These are phyloP conservation scores for Fusarium hostae DNA, from an alignment of 2,329 filamentous ascomycete genomes.

Conservation along the genomic window DNA sequence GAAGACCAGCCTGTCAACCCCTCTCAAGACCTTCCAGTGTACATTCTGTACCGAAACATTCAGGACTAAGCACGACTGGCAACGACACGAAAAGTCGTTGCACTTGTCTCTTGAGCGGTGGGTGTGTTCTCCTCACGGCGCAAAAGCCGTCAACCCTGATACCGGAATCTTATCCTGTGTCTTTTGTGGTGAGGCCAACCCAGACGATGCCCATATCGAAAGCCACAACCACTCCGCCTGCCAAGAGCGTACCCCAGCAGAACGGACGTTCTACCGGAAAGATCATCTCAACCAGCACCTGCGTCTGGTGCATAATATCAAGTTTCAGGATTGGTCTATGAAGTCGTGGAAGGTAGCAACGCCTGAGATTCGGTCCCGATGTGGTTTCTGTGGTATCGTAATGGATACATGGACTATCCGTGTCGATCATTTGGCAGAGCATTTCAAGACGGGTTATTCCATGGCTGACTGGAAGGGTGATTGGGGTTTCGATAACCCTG, in stretches of 20 bases:
- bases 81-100: constrained; percentile 75
- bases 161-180: constrained; percentile 68
- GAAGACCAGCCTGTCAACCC: constrained; percentile 51
- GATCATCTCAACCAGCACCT: constrained; percentile 75
- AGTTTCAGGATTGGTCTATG: constrained; percentile 73
- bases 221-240: constrained; percentile 71
- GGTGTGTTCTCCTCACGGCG: constrained; percentile 71
- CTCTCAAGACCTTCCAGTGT: constrained; percentile 70
- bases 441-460: constrained; percentile 73
- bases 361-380: constrained; percentile 70
- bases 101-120: constrained; percentile 73
- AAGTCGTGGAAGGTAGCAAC: constrained; percentile 70
- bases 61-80: constrained; percentile 76
- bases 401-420: constrained; percentile 71
- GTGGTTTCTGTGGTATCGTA: constrained; percentile 72
- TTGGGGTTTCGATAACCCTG: constrained; percentile 72
- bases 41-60: constrained; percentile 77
- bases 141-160: constrained; percentile 66
- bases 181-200: constrained; percentile 68
- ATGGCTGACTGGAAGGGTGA: constrained; percentile 78
- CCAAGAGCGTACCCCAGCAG: constrained; percentile 70
- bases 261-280: constrained; percentile 74
- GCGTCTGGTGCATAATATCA: constrained; percentile 70
- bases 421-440: constrained; percentile 72
- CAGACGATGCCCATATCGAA: constrained; percentile 66